Evolutionary conservation across 1,139 yeast species (phyloP), one percentile per base, ranked within the genome.

Genomic region (Saccharomycopsis phalli): DNA sequence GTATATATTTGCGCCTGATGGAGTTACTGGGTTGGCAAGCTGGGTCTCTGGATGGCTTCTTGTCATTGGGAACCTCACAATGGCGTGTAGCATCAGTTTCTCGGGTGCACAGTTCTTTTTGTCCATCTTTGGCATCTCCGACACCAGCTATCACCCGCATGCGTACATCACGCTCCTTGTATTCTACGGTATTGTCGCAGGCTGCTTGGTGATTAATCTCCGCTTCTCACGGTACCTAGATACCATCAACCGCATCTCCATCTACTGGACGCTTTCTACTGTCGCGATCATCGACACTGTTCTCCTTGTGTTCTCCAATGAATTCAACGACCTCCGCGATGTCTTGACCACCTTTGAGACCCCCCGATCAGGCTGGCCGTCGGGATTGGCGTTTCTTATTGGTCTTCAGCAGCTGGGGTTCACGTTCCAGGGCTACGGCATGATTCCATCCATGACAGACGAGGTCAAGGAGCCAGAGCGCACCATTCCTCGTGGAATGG

Each of bases 381-480:
- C 66, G 38, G 65, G 70, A 1, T 51, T 81, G 45, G 84, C 88
- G 1, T 81, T 81, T 47, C 61, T 80, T 40, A 73, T 82, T 31
- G 93, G 93, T 0, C 69, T 83, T 42, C 88, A 81, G 55, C 81
- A 83, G 50, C 75, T 88, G 1, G 77, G 82, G 32, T 81, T 81
- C 57, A 81, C 91, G 20, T 65, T 82, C 53, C 82, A 83, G 46
- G 94, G 94, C 0, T 83, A 80, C 56, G 91, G 91, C 21, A 77
- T 83, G 72, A 65, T 84, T 21, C 83, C 86, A 14, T 79, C 91
- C 5, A 71, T 83, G 66, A 76, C 87, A 27, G 94, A 83, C 55
- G 94, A 83, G 59, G 91, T 83, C 11, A 75, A 76, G 50, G 67
- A 67, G 29, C 91, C 94, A 0, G 88, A 82, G 53, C 69, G 66